These are phyloP conservation scores for Dujonia santamariae DNA, from an alignment of 1,139 yeast genomes.

Conservation along the genomic window DNA sequence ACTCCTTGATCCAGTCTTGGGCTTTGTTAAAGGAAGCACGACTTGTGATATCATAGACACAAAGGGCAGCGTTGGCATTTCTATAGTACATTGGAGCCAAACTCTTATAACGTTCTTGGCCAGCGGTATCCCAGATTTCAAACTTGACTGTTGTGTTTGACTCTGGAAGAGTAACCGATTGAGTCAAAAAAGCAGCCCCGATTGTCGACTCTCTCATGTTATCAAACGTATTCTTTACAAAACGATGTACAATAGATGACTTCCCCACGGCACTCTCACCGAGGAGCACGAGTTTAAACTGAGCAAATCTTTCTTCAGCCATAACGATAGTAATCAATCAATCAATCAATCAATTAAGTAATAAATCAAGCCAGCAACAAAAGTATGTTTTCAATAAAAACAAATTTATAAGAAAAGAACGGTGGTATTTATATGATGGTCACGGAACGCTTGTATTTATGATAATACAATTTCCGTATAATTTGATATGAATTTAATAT, in stretches of 20 bases:
- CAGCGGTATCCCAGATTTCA: constrained; percentile 53
- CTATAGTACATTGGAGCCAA: constrained; percentile 50
- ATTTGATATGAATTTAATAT: too few relatives aligned
- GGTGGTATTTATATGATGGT: too few relatives aligned
- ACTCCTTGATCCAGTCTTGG: constrained; percentile 93
- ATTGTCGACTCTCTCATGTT: constrained; percentile 93
- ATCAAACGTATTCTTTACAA: constrained; percentile 76
- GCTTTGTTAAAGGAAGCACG: constrained; percentile 78
- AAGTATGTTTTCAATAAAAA: too few relatives aligned
- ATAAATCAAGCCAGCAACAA: too few relatives aligned
- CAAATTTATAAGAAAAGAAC: too few relatives aligned
- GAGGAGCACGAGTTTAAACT: constrained; percentile 43
- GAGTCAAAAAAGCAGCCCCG: constrained; percentile 96
- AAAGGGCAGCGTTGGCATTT: constrained; percentile 40
- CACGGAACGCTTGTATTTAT: too few relatives aligned
- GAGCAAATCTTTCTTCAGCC: constrained; percentile 26
- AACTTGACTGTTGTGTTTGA: constrained; percentile 37
- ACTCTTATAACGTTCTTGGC: constrained; percentile 47
- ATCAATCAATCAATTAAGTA: too few relatives aligned
- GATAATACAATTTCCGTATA: too few relatives aligned
- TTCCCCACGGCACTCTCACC: constrained; percentile 53
- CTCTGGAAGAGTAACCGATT: constrained; percentile 56
- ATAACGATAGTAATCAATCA: not conserved
- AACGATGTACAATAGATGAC: constrained; percentile 45
- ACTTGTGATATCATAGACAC: constrained; percentile 35